Percentiles rank a stretch among this genome's conserved stretches.
Conservation (phyloP, 2,329 filamentous ascomycete species). For the Pseudogymnoascus sp. region DNA sequence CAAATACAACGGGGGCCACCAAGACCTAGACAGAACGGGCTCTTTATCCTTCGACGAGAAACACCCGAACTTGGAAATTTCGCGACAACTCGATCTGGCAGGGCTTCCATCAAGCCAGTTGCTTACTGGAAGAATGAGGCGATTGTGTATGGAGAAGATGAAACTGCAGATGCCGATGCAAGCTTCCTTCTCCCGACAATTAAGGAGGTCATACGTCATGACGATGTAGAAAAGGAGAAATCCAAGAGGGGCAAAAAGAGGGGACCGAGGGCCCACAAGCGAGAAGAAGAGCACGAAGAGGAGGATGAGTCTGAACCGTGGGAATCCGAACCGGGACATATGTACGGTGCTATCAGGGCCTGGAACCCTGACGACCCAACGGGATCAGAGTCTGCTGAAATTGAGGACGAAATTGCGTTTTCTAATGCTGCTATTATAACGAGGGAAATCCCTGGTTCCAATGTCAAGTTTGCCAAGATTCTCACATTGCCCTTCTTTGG, state of each 20-base stretch:
- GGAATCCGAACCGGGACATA: slow-evolving; percentile 58
- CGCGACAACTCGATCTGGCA: slow-evolving; percentile 62
- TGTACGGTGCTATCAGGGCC: slow-evolving; percentile 53
- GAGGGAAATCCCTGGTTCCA: slow-evolving; percentile 51
- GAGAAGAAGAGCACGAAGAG: slow-evolving; percentile 34
- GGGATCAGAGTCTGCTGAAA: slow-evolving; percentile 42
- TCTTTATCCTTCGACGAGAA: slow-evolving; percentile 42
- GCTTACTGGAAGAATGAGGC: slow-evolving; percentile 83
- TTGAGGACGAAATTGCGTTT: slow-evolving; percentile 45
- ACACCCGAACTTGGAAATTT: slow-evolving; percentile 32
- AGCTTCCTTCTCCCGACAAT: slow-evolving; percentile 60
- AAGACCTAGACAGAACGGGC: slow-evolving; percentile 36
- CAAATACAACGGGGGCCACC: slow-evolving; percentile 26
- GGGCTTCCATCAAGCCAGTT: slow-evolving; percentile 68
- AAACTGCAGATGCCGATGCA: slow-evolving; percentile 40
- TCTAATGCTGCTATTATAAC: slow-evolving; percentile 43
- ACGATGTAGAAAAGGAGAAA: slow-evolving; percentile 43
- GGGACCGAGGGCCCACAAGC: slow-evolving; percentile 17
- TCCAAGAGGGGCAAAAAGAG: slow-evolving; percentile 14
- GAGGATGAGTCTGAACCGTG: slow-evolving; percentile 57
- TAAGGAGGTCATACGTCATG: slow-evolving; percentile 68
- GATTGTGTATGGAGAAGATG: slow-evolving; percentile 58
- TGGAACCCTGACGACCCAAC: slow-evolving; percentile 56
- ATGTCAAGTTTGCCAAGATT: slow-evolving; percentile 84
- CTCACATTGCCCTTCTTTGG: slow-evolving; percentile 79